Conservation (phyloP, 2,329 filamentous ascomycete genomes). For the Colletotrichum sp. region DNA sequence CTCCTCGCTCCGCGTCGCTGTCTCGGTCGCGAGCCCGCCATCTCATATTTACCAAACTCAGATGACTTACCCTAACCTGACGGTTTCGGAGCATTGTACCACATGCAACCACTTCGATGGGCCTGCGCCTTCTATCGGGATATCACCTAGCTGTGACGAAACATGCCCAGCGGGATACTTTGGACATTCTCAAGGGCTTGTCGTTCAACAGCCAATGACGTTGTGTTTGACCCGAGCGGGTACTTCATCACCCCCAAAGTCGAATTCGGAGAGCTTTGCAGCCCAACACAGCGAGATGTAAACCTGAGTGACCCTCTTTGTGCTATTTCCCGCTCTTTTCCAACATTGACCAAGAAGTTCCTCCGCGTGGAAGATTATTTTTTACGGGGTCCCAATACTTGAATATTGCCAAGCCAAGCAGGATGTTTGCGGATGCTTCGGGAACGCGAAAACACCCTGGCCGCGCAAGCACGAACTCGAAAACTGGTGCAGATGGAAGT, state of each 20-base stretch:
- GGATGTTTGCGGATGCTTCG: neutral
- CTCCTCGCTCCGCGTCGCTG: neutral
- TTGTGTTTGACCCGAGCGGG: neutral
- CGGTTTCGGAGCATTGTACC: neutral
- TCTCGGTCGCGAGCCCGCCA: neutral
- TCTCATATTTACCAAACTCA: neutral
- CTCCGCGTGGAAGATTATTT: neutral
- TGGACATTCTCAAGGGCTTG: neutral
- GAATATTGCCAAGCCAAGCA: neutral
- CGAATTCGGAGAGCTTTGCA: neutral
- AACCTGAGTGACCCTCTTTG: neutral
- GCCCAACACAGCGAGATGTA: neutral
- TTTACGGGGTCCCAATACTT: neutral
- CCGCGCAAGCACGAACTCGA: neutral
- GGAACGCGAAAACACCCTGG: neutral
- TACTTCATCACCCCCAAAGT: neutral
- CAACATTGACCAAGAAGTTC: neutral
- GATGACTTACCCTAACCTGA: neutral
- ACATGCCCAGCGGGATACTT: neutral
- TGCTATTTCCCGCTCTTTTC: fast-evolving
- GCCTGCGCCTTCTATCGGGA: neutral
- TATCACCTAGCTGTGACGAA: neutral
- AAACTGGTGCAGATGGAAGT: neutral
- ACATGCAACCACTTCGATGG: neutral
- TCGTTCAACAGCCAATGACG: neutral